phyloP scores from a whole-genome alignment of 352 stramenopile genomes.

The Globisporangium megalacanthum region DNA sequence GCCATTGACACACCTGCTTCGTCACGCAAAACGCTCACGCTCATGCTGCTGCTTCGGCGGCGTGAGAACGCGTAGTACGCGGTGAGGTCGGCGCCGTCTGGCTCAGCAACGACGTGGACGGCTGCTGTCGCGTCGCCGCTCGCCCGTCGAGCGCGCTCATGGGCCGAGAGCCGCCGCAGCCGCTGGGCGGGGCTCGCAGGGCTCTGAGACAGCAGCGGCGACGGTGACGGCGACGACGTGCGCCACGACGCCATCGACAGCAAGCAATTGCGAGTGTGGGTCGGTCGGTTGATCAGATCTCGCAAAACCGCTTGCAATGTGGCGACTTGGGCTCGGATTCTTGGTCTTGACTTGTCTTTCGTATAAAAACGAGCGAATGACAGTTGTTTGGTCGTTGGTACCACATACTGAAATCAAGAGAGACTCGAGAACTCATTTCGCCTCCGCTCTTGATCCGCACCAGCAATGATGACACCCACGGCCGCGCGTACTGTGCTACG shows the following conservation, averaged over 20 bases:
- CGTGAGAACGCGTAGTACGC: slow-evolving; percentile 65
- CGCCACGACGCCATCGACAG: background rate
- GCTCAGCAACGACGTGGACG: slow-evolving; percentile 10
- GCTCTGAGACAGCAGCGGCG: background rate
- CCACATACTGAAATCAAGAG: background rate
- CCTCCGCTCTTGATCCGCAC: too few species aligned
- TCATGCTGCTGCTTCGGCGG: slow-evolving; percentile 33
- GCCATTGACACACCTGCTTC: slow-evolving; percentile 18
- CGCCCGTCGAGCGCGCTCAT: slow-evolving; percentile 5
- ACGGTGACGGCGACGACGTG: background rate
- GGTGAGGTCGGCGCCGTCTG: slow-evolving; percentile 37
- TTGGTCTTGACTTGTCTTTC: background rate
- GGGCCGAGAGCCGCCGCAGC: slow-evolving; percentile 8
- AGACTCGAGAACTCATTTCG: background rate
- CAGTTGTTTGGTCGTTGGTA: too few species aligned
- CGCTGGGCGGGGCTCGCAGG: slow-evolving; percentile 4
- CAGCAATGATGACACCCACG: background rate
- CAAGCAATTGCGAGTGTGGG: background rate
- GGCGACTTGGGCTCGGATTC: background rate
- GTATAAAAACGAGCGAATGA: background rate
- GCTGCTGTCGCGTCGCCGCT: background rate
- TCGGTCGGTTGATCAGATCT: too few species aligned
- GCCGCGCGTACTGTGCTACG: background rate
- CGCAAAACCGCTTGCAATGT: background rate
- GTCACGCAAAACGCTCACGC: slow-evolving; percentile 34